These are phyloP conservation scores for Pichiaceae sp. DNA, from an alignment of 1,139 yeast species.

Conservation along the genomic window DNA sequence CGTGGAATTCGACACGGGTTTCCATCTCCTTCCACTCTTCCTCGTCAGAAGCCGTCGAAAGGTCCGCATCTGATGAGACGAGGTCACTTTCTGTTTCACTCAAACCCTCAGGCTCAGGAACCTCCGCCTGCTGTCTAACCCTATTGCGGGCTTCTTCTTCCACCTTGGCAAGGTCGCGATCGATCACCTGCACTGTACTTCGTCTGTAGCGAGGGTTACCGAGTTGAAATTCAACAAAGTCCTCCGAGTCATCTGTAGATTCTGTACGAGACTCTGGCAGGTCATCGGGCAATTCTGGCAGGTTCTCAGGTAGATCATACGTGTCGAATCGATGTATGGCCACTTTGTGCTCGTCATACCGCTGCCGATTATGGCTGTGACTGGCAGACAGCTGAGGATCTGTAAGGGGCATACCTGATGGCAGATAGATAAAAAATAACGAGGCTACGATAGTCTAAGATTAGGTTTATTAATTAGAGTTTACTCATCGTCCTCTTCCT, in stretches of 20 bases:
- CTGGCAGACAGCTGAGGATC: neutral
- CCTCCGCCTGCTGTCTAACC: neutral
- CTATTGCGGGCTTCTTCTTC: neutral
- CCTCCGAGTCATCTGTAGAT: slow-evolving; percentile 2
- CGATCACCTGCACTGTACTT: neutral
- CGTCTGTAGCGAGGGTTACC: neutral
- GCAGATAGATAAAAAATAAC: too few species aligned
- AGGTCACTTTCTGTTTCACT: neutral
- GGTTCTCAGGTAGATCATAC: neutral
- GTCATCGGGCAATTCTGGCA: neutral
- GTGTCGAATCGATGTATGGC: neutral
- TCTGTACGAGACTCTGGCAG: neutral
- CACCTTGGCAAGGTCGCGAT: neutral
- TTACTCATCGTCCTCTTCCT: slow-evolving; percentile 58
- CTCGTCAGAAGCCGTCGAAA: slow-evolving; percentile 12
- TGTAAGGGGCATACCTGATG: neutral
- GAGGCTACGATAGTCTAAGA: too few species aligned
- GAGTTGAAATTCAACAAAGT: slow-evolving; percentile 9
- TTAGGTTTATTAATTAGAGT: neutral
- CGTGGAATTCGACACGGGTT: slow-evolving; percentile 36
- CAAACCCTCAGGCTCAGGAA: neutral
- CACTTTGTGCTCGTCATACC: neutral
- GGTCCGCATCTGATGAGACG: neutral
- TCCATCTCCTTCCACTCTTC: slow-evolving; percentile 48
- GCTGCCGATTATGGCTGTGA: neutral